Conservation (phyloP, 495 filamentous ascomycete genomes). For the Penicillium manginii region DNA sequence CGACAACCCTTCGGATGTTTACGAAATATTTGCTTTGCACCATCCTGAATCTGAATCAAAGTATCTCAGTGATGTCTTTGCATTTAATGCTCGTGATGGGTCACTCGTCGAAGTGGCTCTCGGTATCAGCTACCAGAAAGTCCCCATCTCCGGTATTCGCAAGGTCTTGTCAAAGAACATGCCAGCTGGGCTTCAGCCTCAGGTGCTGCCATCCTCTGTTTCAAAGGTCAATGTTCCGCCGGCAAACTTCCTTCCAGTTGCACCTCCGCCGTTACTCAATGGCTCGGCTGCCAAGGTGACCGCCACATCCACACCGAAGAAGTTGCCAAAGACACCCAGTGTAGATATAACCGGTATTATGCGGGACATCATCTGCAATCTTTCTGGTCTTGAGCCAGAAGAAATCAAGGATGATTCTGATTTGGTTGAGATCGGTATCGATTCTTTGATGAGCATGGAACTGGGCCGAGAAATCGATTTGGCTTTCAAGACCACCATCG, state of each 20-base stretch:
- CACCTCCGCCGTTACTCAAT: background rate
- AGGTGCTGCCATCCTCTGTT: background rate
- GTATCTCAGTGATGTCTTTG: constrained; percentile 26
- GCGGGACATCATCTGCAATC: constrained; percentile 28
- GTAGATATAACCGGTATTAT: background rate
- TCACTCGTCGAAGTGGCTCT: constrained; percentile 40
- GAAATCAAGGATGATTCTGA: constrained; percentile 37
- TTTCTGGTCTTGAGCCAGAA: constrained; percentile 37
- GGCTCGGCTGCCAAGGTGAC: background rate
- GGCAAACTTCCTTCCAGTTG: background rate
- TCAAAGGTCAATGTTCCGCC: background rate
- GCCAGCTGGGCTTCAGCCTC: background rate
- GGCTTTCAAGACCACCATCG: constrained; percentile 37
- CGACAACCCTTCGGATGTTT: constrained; percentile 9
- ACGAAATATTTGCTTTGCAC: constrained; percentile 19
- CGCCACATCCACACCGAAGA: background rate
- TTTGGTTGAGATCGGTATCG: constrained; percentile 52
- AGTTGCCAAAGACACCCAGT: background rate
- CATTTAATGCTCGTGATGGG: constrained; percentile 22
- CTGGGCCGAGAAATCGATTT: constrained; percentile 46
- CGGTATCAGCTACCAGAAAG: constrained; percentile 39
- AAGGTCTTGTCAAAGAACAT: background rate
- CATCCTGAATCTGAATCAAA: constrained; percentile 9
- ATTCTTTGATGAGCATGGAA: constrained; percentile 58
- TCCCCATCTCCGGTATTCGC: background rate